A percentile compares a stretch with the other conserved stretches of the same genome.
Conservation (phyloP, 108 stramenopile species). For the Nannochloropsis oceanica region DNA sequence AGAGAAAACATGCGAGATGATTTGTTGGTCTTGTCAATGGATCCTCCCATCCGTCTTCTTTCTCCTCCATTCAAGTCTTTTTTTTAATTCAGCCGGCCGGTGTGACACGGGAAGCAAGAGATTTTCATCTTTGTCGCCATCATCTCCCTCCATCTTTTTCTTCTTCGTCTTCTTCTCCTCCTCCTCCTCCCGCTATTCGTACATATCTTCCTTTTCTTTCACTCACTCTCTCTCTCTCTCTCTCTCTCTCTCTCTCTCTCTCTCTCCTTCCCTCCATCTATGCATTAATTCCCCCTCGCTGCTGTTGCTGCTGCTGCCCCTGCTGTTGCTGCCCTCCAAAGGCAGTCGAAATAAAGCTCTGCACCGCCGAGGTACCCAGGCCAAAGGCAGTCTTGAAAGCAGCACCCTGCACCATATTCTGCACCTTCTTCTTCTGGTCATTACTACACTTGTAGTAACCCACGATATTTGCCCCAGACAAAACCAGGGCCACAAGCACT, state of each 20-base stretch:
- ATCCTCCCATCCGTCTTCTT: too few species aligned
- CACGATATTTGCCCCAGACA: slow-evolving; percentile 72
- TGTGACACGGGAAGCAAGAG: too few species aligned
- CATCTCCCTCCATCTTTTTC: too few species aligned
- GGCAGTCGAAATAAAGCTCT: neutral
- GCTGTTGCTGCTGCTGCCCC: neutral
- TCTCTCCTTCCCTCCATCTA: too few species aligned
- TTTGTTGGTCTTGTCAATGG: too few species aligned
- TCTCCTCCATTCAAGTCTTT: too few species aligned
- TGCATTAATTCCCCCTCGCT: too few species aligned
- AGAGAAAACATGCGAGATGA: too few species aligned
- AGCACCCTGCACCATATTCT: neutral
- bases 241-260: too few species aligned
- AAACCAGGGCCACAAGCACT: slow-evolving; percentile 53
- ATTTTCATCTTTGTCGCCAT: too few species aligned
- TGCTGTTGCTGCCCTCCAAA: neutral
- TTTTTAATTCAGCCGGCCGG: too few species aligned
- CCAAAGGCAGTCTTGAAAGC: neutral
- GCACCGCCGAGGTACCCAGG: neutral
- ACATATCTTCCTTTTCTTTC: neutral
- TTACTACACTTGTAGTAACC: slow-evolving; percentile 78
- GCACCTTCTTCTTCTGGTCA: slow-evolving; percentile 21
- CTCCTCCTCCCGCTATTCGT: neutral
- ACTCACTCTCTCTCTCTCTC: too few species aligned
- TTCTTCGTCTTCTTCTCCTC: neutral